Conservation (phyloP, 495 filamentous ascomycete genomes). For the Xylaria palmicola region DNA sequence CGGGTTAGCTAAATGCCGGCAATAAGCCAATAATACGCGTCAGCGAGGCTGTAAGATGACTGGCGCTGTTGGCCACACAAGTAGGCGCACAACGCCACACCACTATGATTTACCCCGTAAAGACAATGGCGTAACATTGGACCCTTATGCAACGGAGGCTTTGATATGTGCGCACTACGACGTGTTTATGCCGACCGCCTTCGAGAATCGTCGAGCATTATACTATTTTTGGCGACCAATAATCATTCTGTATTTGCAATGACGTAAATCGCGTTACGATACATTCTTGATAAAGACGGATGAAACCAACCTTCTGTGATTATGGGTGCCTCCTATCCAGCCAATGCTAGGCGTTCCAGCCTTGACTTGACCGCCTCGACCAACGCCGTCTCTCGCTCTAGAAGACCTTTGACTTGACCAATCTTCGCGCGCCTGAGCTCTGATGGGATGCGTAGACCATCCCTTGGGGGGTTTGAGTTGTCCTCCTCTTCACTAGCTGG, state of each 20-base stretch:
- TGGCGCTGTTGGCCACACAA: background rate
- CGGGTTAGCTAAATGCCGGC: background rate
- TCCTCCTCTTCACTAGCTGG: slow-evolving; percentile 33
- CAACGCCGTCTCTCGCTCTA: slow-evolving; percentile 65
- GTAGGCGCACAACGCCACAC: background rate
- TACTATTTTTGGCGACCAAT: slow-evolving; percentile 10
- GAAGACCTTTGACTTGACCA: slow-evolving; percentile 64
- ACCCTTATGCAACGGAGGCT: slow-evolving; percentile 23
- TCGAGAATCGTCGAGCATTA: slow-evolving; percentile 18
- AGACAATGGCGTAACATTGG: background rate
- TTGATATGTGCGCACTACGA: slow-evolving; percentile 24
- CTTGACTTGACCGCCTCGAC: slow-evolving; percentile 55
- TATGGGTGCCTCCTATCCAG: slow-evolving; percentile 17
- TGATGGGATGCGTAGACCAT: slow-evolving; percentile 56
- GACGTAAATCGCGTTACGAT: slow-evolving; percentile 17
- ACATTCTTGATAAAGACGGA: slow-evolving; percentile 14
- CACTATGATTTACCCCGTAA: background rate
- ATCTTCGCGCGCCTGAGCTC: slow-evolving; percentile 67
- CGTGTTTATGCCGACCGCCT: slow-evolving; percentile 25
- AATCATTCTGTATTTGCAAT: slow-evolving; percentile 26
- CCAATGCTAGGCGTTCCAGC: slow-evolving; percentile 45
- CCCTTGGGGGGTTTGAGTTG: slow-evolving; percentile 23
- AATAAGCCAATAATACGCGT: background rate
- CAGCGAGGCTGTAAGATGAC: slow-evolving; percentile 1
- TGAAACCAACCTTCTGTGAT: background rate